These are phyloP conservation scores for Lasiodiplodia sp. DNA, from an alignment of 2,329 filamentous ascomycete genomes.

Conservation along the genomic window DNA sequence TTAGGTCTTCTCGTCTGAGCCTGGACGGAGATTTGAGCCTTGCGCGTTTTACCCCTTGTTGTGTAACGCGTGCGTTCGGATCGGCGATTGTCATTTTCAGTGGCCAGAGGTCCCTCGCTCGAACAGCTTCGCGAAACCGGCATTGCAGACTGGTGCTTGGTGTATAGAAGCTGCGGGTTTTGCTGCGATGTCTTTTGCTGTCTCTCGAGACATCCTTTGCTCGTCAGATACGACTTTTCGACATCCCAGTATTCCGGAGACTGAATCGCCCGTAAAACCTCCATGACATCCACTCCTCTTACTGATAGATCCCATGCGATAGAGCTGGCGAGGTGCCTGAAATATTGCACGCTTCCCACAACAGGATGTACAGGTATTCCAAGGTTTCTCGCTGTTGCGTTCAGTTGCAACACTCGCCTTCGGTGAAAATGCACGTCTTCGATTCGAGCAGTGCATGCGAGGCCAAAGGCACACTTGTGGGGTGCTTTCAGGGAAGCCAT, in stretches of 20 bases:
- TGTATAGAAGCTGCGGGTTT: background rate
- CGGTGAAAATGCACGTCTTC: background rate
- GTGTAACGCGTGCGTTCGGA: background rate
- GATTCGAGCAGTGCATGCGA: background rate
- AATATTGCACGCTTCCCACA: background rate
- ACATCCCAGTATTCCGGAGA: conserved; percentile 1
- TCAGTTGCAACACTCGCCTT: background rate
- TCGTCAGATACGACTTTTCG: background rate
- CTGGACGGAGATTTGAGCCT: background rate
- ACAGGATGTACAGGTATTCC: background rate
- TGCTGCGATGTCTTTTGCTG: background rate
- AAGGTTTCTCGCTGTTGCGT: background rate
- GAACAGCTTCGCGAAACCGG: background rate
- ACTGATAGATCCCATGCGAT: conserved; percentile 1
- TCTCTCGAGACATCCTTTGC: background rate
- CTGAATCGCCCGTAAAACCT: background rate
- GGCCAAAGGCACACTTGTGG: background rate
- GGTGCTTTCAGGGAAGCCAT: background rate
- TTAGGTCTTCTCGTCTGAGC: background rate
- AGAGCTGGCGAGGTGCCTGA: background rate
- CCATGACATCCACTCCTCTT: background rate
- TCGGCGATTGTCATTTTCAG: background rate
- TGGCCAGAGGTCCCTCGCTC: background rate
- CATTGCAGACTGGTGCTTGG: background rate
- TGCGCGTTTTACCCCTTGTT: background rate